Conservation (phyloP, 139 green algal species). For the Mychonastes homosphaera region DNA sequence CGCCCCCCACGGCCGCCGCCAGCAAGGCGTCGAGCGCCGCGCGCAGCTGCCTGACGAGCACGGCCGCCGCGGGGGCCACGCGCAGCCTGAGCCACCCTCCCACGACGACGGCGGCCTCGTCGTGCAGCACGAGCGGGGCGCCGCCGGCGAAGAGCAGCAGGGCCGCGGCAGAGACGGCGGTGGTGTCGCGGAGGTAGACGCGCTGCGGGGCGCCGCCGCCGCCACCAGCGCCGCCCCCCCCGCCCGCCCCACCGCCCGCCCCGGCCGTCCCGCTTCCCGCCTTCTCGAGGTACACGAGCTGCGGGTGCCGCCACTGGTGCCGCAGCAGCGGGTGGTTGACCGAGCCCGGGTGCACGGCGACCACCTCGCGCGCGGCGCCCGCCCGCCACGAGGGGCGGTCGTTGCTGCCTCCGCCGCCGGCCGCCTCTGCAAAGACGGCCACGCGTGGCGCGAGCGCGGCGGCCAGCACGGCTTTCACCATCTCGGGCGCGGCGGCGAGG, state of each 20-base stretch:
- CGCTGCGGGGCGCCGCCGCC: constrained; percentile 44
- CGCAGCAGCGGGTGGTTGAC: constrained; percentile 35
- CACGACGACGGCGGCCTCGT: constrained; percentile 48
- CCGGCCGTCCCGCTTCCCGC: constrained; percentile 29
- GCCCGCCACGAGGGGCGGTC: constrained; percentile 1
- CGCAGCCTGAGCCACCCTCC: constrained; percentile 52
- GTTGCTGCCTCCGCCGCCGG: constrained; percentile 12
- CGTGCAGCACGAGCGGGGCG: constrained; percentile 50
- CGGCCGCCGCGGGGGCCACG: constrained; percentile 51
- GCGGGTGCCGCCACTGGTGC: constrained; percentile 44
- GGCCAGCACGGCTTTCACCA: constrained; percentile 70
- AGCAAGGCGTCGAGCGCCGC: constrained; percentile 49
- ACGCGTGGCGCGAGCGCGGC: constrained; percentile 81
- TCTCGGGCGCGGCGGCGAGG: not conserved
- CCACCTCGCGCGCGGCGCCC: constrained; percentile 28
- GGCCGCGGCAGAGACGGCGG: constrained; percentile 52
- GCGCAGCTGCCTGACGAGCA: constrained; percentile 80
- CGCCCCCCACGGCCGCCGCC: constrained; percentile 12
- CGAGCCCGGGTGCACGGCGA: constrained; percentile 60
- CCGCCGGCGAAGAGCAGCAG: constrained; percentile 80
- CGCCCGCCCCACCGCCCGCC: constrained; percentile 17
- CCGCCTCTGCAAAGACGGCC: constrained; percentile 55
- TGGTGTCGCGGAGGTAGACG: constrained; percentile 78
- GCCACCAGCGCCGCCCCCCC: not conserved
- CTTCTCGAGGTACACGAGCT: constrained; percentile 76